Base-by-base conservation (phyloP, 2,329 filamentous ascomycete genomes). In the Sclerotinia trifoliorum region DNA sequence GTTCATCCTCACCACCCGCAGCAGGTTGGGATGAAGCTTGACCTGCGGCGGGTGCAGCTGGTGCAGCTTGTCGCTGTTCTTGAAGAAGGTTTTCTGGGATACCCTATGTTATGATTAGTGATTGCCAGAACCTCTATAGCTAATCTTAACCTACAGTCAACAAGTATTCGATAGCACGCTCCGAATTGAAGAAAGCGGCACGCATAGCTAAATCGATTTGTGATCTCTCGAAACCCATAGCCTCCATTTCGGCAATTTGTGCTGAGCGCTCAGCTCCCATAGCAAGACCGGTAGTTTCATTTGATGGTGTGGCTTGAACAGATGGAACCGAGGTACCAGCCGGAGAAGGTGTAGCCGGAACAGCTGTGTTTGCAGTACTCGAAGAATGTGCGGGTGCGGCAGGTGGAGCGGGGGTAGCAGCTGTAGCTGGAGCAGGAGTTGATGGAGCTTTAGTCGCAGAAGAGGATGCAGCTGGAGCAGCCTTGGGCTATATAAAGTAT, bases 91-190 rank as follows among this genome's bases (percentile, higher is more conserved):
- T 90, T 69, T 96, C 94, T 63, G 95, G 95, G 71, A 99, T 98
- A 65, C 95, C 95, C 92, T 96, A 70, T 17, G 39, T 21, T 61
- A 26, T 13, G 61, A 29, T 75, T 64, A 75, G 70, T 62, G 44
- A 44, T 46, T 19, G n/a, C 42, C 13, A 55, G 44, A 11, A 21
- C 32, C 26, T 51, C 17, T 15, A 19, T 5, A n/a, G 11, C 29
- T 4, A 10, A 39, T 6, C 13, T 35, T 8, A 65, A 82, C 90
- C 80, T 79, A 95, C 93, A 74, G 82, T 97, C 77, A 99, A 79
- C 17, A 99, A 87, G 77, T 99, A 99, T 80, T 99, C 95, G 68
- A 99, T 94, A 66, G 95, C 95, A 75, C 95, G 93, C 79, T 98
- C 94, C 19, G 94, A 93, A 82, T 99, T 99, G 85, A 91, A 96